phyloP scores from a whole-genome alignment of 2,329 filamentous ascomycete genomes.

The Cladosporium sp. region DNA sequence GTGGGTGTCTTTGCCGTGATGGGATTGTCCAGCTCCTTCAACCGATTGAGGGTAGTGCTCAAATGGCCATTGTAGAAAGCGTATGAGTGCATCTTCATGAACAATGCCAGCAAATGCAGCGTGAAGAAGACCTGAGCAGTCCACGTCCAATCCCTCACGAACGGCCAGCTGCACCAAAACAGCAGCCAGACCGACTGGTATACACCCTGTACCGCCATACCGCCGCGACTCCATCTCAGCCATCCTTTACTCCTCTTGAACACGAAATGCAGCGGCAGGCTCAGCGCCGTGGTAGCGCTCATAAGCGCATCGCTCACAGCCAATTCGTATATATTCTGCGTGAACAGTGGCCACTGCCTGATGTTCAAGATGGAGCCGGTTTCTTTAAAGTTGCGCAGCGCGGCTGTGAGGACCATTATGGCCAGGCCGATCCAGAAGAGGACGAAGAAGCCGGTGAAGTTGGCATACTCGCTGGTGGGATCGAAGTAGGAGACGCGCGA shows the following conservation, averaged over 20 bases:
- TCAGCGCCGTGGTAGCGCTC: conserved; percentile 72
- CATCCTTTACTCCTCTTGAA: conserved; percentile 58
- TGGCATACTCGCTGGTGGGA: conserved; percentile 82
- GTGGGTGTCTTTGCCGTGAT: conserved; percentile 48
- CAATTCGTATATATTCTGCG: conserved; percentile 84
- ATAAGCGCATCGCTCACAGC: conserved; percentile 81
- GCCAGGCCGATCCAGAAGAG: conserved; percentile 96
- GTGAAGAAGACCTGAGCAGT: conserved; percentile 94
- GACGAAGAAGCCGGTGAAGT: conserved; percentile 97
- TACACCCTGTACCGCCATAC: conserved; percentile 79
- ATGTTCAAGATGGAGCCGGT: conserved; percentile 84
- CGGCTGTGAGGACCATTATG: conserved; percentile 96
- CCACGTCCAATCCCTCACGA: conserved; percentile 88
- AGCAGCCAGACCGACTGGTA: conserved; percentile 78
- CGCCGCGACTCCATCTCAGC: conserved; percentile 72
- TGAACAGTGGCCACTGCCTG: conserved; percentile 85
- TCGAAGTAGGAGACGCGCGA: conserved; percentile 95
- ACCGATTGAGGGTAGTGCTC: conserved; percentile 77
- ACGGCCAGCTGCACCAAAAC: conserved; percentile 77
- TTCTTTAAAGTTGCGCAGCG: conserved; percentile 89
- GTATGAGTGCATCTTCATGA: conserved; percentile 99
- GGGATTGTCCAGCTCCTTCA: conserved; percentile 77
- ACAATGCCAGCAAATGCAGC: conserved; percentile 82
- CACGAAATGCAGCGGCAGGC: conserved; percentile 70
- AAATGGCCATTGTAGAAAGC: conserved; percentile 98